Percentiles rank a stretch among this genome's conserved stretches.
Evolutionary conservation across 2,329 filamentous ascomycete species (phyloP).

Genomic region (Arthrobotrys iridis): DNA sequence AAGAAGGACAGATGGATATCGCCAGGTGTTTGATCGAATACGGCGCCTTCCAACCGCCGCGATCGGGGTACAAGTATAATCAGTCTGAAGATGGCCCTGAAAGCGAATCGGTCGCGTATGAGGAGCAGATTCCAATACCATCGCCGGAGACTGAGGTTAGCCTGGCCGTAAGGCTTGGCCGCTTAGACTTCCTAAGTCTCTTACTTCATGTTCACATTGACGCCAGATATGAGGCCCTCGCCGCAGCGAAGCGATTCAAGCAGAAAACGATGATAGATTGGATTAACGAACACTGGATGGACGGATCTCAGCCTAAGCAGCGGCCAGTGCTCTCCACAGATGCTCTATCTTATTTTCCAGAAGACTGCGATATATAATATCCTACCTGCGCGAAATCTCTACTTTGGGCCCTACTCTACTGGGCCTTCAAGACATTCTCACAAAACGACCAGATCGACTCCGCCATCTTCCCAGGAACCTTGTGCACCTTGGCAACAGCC

Average conservation of each 20-base stretch:
- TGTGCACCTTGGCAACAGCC: slow-evolving; percentile 11
- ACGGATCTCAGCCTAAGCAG: background rate
- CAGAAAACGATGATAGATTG: background rate
- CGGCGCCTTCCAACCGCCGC: background rate
- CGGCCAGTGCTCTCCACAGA: background rate
- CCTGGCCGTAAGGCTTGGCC: background rate
- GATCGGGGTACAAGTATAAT: too few relatives aligned
- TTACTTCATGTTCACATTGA: slow-evolving; percentile 8
- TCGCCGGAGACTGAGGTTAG: background rate
- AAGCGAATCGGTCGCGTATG: too few relatives aligned
- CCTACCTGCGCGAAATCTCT: background rate
- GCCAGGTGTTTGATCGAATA: slow-evolving; percentile 1
- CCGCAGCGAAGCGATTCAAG: background rate
- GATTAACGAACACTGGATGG: slow-evolving; percentile 9
- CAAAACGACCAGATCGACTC: slow-evolving; percentile 32
- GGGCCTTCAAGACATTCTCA: slow-evolving; percentile 27
- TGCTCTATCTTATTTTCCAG: background rate
- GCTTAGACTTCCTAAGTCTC: slow-evolving; percentile 2
- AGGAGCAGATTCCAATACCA: too few relatives aligned
- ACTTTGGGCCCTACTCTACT: background rate
- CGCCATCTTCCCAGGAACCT: slow-evolving; percentile 43
- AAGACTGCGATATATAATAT: too few relatives aligned
- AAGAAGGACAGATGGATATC: background rate
- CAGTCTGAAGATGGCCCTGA: too few relatives aligned
- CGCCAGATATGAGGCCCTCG: background rate